A percentile compares a stretch with the other conserved stretches of the same genome.
phyloP scores from a whole-genome alignment of 371 early-diverging fungal species.

The Cladochytrium tenue region DNA sequence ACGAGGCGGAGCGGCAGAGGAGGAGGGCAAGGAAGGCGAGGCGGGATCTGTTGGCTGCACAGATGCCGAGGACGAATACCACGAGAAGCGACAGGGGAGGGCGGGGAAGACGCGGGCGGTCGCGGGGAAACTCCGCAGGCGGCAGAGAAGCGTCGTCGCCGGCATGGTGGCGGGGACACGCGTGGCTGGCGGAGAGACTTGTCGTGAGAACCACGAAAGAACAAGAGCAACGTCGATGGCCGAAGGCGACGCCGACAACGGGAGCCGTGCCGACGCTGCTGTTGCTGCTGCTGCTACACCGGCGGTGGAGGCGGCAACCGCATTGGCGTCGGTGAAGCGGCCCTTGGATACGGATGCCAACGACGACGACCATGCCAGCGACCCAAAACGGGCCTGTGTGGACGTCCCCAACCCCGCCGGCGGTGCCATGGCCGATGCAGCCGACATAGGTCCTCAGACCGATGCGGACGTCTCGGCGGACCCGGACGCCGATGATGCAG shows the following conservation, averaged over 20 bases:
- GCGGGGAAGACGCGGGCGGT: no score
- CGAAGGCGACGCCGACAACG: neutral
- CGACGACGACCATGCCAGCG: neutral
- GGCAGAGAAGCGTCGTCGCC: no score
- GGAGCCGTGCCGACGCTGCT: neutral
- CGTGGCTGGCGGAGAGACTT: no score
- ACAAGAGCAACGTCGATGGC: neutral
- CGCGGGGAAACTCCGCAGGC: no score
- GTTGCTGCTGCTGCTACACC: neutral
- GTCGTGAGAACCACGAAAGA: no score
- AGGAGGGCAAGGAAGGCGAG: neutral
- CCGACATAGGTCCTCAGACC: no score
- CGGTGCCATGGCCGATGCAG: neutral
- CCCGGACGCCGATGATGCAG: conserved; percentile 34
- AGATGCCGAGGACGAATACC: no score
- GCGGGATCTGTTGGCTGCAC: neutral
- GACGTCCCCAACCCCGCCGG: neutral
- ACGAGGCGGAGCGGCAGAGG: neutral
- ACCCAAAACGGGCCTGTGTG: neutral
- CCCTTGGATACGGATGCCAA: neutral
- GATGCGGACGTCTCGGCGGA: no score
- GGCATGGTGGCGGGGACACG: no score
- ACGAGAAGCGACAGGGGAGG: no score
- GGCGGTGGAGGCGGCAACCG: neutral
- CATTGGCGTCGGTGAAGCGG: neutral